phyloP scores from a whole-genome alignment of 352 stramenopile genomes.

The Elongisporangium undulatum region DNA sequence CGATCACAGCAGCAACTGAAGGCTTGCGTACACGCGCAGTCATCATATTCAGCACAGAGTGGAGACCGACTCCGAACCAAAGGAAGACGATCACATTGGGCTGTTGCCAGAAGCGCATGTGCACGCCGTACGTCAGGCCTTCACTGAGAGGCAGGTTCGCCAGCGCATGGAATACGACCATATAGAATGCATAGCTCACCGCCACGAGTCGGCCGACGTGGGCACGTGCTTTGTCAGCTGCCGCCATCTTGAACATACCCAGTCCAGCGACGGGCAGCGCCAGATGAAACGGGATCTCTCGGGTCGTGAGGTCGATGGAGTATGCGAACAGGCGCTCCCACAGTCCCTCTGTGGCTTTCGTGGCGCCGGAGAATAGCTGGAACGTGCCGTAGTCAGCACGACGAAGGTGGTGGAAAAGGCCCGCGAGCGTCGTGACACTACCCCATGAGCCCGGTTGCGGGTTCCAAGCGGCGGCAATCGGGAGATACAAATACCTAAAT shows the following conservation, averaged over 20 bases:
- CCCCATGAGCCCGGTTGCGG: slow-evolving; percentile 92
- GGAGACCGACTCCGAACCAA: slow-evolving; percentile 66
- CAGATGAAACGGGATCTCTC: slow-evolving; percentile 48
- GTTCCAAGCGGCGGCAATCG: slow-evolving; percentile 51
- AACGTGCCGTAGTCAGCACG: slow-evolving; percentile 94
- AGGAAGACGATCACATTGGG: slow-evolving; percentile 91
- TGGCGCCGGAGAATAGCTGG: slow-evolving; percentile 83
- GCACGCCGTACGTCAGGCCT: slow-evolving; percentile 90
- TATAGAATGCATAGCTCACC: slow-evolving; percentile 82
- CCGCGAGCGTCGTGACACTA: slow-evolving; percentile 75
- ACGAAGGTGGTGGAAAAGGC: slow-evolving; percentile 90
- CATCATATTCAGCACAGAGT: slow-evolving; percentile 16
- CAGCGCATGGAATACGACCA: slow-evolving; percentile 93
- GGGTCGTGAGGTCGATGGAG: slow-evolving; percentile 49
- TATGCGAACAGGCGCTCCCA: slow-evolving; percentile 71
- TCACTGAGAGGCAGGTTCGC: slow-evolving; percentile 93
- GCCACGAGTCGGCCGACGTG: slow-evolving; percentile 20
- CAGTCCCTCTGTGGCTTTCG: slow-evolving; percentile 51
- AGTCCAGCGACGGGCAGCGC: slow-evolving; percentile 27
- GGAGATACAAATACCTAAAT: slow-evolving; percentile 72
- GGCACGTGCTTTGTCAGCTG: slow-evolving; percentile 1
- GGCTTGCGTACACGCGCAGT: neutral
- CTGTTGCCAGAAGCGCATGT: slow-evolving; percentile 95
- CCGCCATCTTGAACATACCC: slow-evolving; percentile 8
- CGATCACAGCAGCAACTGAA: neutral